phyloP scores from a whole-genome alignment of 352 stramenopile species.

The Globisporangium acanthophoron region DNA sequence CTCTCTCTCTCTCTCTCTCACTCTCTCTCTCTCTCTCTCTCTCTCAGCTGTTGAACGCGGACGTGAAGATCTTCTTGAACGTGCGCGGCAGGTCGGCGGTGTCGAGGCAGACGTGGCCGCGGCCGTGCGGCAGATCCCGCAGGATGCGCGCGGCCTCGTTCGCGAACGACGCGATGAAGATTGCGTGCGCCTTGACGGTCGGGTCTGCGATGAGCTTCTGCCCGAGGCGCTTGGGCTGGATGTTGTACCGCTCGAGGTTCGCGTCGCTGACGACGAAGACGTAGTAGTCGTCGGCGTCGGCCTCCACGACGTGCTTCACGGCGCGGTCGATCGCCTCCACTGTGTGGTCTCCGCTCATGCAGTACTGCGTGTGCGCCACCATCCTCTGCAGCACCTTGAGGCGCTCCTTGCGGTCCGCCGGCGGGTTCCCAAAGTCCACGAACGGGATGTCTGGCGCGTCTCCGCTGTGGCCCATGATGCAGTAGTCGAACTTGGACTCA shows the following conservation, averaged over 20 bases:
- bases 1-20: no score
- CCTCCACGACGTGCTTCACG: conserved; percentile 57
- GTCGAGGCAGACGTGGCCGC: conserved; percentile 77
- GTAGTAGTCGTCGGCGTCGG: conserved; percentile 73
- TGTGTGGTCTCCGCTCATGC: conserved; percentile 91
- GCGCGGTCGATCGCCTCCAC: conserved; percentile 88
- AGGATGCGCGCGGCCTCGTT: conserved; percentile 71
- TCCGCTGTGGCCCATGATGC: conserved; percentile 92
- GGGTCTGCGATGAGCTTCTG: conserved; percentile 45
- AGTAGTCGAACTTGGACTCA: conserved; percentile 88
- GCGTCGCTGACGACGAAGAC: conserved; percentile 95
- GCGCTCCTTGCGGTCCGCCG: conserved; percentile 82
- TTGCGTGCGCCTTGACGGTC: conserved; percentile 66
- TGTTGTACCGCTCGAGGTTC: conserved; percentile 93
- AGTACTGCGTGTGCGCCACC: conserved; percentile 94
- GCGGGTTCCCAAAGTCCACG: conserved; percentile 83
- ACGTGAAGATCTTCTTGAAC: conserved; percentile 85
- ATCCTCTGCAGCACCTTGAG: conserved; percentile 89
- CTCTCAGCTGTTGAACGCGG: conserved; percentile 30
- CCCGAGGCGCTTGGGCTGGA: conserved; percentile 47
- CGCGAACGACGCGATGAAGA: conserved; percentile 83
- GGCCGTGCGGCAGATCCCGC: conserved; percentile 52
- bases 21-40: neutral
- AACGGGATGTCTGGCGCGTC: conserved; percentile 86
- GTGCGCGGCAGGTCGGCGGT: conserved; percentile 69